Evolutionary conservation across 192 early-diverging fungal species (phyloP).

Genomic region (Entophlyctis helioformis): DNA sequence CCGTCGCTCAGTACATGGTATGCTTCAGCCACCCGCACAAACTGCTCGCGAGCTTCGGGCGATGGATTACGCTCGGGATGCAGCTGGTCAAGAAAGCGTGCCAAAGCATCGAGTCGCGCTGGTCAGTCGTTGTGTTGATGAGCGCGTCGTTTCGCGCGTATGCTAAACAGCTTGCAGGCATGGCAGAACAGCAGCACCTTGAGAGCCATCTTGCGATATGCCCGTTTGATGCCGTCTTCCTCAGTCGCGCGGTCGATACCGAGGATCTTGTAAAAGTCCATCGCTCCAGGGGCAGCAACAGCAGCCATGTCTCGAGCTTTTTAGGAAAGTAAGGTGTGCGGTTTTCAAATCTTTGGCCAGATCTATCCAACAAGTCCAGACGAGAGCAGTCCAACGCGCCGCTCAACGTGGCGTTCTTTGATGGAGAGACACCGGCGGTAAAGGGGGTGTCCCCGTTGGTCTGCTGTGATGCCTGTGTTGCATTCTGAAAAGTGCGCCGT

Average conservation of each 20-base stretch:
- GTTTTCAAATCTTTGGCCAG: no score
- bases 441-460: no score
- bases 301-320: no score
- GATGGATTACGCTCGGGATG: slow-evolving; percentile 36
- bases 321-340: no score
- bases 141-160: neutral
- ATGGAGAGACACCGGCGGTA: no score
- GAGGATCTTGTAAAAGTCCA: slow-evolving; percentile 94
- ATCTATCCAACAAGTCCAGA: no score
- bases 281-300: no score
- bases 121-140: neutral
- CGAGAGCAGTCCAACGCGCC: no score
- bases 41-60: slow-evolving; percentile 26
- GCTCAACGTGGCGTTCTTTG: no score
- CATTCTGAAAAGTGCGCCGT: no score
- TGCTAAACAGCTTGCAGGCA: neutral
- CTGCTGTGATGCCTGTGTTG: no score
- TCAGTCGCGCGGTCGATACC: slow-evolving; percentile 59
- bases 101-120: neutral
- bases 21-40: slow-evolving; percentile 27
- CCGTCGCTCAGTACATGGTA: slow-evolving; percentile 34
- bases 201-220: slow-evolving; percentile 57
- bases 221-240: slow-evolving; percentile 52
- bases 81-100: slow-evolving; percentile 6
- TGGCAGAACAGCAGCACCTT: slow-evolving; percentile 5